Evolutionary conservation across 2,329 filamentous ascomycete species (phyloP), one percentile per base, ranked within the genome.

Genomic region (Dendryphion nanum): DNA sequence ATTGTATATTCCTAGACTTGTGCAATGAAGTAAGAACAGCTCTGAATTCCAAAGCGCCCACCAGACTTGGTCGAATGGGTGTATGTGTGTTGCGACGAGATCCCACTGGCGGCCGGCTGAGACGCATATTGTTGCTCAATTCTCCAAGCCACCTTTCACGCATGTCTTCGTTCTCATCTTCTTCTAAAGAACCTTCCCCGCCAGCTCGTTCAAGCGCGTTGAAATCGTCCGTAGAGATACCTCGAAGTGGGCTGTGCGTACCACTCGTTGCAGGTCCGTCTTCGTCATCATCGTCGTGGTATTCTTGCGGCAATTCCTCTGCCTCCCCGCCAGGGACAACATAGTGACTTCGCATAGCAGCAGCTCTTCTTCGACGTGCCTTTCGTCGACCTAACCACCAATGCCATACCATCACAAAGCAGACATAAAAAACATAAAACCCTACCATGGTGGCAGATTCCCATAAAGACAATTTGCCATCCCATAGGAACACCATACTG

Each of bases 1-100:
- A 77, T 51, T 83, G 81, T 18, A 86, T 79, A 47, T 88, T 93
- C 56, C 86, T 81, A 39, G 89, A 86, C 48, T 83, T 86, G 55
- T 94, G 83, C 40, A 98, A 69, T 3, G 89, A 89, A n/a, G 87
- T 85, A 31, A 98, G 72, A 3, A 95, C 85, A 2, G 91, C 91
- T 52, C 90, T 80, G 54, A 98, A 98, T 66, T 98, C 93, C 40
- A 98, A 73, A 6, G 88, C 93, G 30, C 93, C 93, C 3, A 98
- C 85, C 32, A 98, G 72, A 71, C 93, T 97, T 1, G 93, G 91
- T 30, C 93, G 79, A 45, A 98, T 96, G 0, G 89, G 86, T 5
- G 83, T 91, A 44, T 90, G 78, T 2, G 88, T 81, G 32, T 76
- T 89, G 48, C 83, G 84, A 49, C 85, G 81, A 46, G 82, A 78